Conservation (phyloP, 495 filamentous ascomycete genomes). For the Aspergillus taichungensis region DNA sequence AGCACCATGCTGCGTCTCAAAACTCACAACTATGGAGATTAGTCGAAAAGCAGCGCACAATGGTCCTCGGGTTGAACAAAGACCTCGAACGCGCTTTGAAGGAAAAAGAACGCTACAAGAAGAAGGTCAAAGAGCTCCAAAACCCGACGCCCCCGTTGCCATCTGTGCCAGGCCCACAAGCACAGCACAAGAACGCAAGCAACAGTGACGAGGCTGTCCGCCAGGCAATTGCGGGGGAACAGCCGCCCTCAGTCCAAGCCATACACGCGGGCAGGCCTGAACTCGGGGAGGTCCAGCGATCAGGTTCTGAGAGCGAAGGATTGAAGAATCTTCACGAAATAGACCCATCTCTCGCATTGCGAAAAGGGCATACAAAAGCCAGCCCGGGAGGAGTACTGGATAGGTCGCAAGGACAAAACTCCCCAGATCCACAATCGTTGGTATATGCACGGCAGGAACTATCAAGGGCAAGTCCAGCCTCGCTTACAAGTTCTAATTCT, state of each 20-base stretch:
- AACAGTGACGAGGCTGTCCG: not conserved
- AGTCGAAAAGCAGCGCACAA: conserved; percentile 89
- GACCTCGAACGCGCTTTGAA: conserved; percentile 87
- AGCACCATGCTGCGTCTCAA: conserved; percentile 75
- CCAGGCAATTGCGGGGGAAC: not conserved
- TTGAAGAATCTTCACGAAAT: too few relatives aligned
- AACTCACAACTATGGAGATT: conserved; percentile 91
- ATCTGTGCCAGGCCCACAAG: conserved; percentile 11
- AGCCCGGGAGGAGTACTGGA: too few relatives aligned
- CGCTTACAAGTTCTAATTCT: conserved; percentile 11
- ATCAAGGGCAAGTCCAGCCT: conserved; percentile 11
- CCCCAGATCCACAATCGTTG: conserved; percentile 5
- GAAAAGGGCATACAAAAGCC: too few relatives aligned
- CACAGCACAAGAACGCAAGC: not conserved
- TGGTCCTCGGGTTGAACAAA: conserved; percentile 90
- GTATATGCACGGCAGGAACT: conserved; percentile 10
- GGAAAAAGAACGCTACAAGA: conserved; percentile 90
- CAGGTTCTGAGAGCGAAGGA: too few relatives aligned
- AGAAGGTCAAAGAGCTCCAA: conserved; percentile 74
- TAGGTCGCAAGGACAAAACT: not conserved
- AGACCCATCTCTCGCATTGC: too few relatives aligned
- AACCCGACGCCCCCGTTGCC: conserved; percentile 42
- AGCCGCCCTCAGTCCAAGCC: too few relatives aligned
- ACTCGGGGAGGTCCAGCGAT: too few relatives aligned
- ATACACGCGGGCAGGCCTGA: too few relatives aligned